Evolutionary conservation across 1,284 basidiomycete species (phyloP), one percentile per base, ranked within the genome.

Genomic region (Baeospora myosura): DNA sequence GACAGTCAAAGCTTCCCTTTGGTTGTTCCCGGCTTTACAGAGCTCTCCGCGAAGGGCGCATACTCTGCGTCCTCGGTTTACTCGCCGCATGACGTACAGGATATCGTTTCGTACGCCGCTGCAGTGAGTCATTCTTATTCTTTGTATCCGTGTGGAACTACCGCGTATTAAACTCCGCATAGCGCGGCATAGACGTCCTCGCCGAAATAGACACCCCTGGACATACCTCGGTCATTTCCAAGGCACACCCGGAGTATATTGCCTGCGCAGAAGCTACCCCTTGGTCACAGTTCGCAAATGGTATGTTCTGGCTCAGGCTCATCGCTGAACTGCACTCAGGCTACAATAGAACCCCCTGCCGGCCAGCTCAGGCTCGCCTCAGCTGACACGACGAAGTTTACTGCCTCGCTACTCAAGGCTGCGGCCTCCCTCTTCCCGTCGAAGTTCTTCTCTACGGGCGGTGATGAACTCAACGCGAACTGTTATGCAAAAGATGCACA

Each of bases 141-240:
- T 14, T 21, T 24, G 31, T 46, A 1, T 17, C 35, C 36, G 31
- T 39, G 28, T 16, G n/a, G n/a, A 23, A 14, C 4, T 21, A 16
- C 29, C 16, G 42, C 32, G 18, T 39, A 14, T 35, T 26, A 24
- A 32, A 28, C 23, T 33, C 25, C 24, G 12, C 7, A 14, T 47
- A 85, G 80, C 75, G 81, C 24, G 90, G 90, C 2, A 84, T 93
- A 47, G 84, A 89, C 52, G 81, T 91, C 25, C 66, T 90, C 37
- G 63, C 83, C 53, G 81, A 85, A 60, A 74, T 87, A 44, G 84
- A 88, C 61, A 88, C 83, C 0, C 89, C 88, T 1, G 88, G 87
- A 12, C 88, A 92, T 59, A 89, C 87, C 3, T 68, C 81, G 3
- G 64, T 71, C 42, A 82, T 93, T 35, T 70, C 71, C 1, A 61